Percentiles rank a stretch among this genome's conserved stretches.
Evolutionary conservation across 441 rosid species (phyloP).

Genomic region (Dalechampia spathulata): DNA sequence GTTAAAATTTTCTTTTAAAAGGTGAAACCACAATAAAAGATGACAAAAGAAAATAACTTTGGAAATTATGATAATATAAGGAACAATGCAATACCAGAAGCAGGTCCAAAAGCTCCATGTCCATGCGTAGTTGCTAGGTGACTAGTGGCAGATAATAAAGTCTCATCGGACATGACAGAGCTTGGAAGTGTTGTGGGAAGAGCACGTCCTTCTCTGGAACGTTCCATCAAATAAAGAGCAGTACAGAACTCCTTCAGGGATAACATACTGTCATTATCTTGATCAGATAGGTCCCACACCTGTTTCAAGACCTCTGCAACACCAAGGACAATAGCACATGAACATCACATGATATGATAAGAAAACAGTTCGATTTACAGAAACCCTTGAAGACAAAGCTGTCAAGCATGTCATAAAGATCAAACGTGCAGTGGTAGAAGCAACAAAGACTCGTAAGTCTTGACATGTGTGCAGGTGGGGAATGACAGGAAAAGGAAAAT

Average conservation of each 20-base stretch:
- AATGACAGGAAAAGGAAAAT: too few species aligned
- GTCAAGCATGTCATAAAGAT: too few species aligned
- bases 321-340: conserved; percentile 30
- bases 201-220: conserved; percentile 76
- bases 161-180: conserved; percentile 48
- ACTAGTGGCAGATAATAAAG: conserved; percentile 42
- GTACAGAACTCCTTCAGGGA: conserved; percentile 89
- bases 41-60: conserved; percentile 6
- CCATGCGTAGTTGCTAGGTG: conserved; percentile 49
- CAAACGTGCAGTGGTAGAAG: too few species aligned
- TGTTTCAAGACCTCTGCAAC: conserved; percentile 81
- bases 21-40: conserved; percentile 12
- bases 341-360: conserved; percentile 21
- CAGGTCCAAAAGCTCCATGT: conserved; percentile 54
- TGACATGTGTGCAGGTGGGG: too few species aligned
- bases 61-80: conserved; percentile 16
- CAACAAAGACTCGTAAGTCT: too few species aligned
- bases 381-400: too few species aligned
- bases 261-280: conserved; percentile 97
- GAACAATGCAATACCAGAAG: conserved; percentile 44
- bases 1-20: conserved; percentile 15
- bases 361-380: not conserved
- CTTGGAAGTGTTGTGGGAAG: conserved; percentile 82
- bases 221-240: conserved; percentile 96
- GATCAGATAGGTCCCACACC: conserved; percentile 98